Percentiles rank a stretch among this genome's conserved stretches.
phyloP scores from a whole-genome alignment of 2,329 filamentous ascomycete genomes.

The Aspergillus brunneoviolaceus region DNA sequence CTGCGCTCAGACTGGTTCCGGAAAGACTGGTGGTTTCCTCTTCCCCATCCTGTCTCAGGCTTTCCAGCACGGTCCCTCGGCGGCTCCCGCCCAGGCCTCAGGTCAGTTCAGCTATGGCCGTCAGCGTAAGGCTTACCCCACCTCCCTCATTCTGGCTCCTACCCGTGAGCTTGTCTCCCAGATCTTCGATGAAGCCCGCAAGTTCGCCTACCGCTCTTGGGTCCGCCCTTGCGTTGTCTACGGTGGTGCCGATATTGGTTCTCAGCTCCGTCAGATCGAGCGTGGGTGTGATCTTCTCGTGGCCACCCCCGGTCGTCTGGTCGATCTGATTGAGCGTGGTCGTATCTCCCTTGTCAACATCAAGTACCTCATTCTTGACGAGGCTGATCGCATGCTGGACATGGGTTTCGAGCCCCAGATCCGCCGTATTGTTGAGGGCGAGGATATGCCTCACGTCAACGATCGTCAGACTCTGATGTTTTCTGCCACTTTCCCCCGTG shows the following conservation, averaged over 20 bases:
- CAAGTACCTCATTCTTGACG: conserved; percentile 97
- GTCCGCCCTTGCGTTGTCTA: conserved; percentile 98
- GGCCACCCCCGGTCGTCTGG: conserved; percentile 93
- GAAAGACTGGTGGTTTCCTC: conserved; percentile 99
- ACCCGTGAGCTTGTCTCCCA: conserved; percentile 98
- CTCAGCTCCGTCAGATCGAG: conserved; percentile 97
- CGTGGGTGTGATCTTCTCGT: conserved; percentile 95
- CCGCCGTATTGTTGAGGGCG: conserved; percentile 94
- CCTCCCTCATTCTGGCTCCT: conserved; percentile 89
- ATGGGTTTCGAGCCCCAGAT: conserved; percentile 99
- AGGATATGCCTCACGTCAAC: conserved; percentile 88
- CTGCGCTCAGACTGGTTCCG: conserved; percentile 98
- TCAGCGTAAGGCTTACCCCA: conserved; percentile 97
- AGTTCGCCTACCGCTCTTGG: conserved; percentile 99
- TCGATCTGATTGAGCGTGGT: conserved; percentile 97
- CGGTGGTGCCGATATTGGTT: conserved; percentile 97
- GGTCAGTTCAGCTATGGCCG: conserved; percentile 73
- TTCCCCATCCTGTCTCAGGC: conserved; percentile 99
- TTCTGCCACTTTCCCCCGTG: conserved; percentile 96
- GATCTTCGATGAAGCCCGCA: conserved; percentile 96
- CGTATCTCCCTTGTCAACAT: conserved; percentile 97
- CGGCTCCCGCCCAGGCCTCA: conserved; percentile 61
- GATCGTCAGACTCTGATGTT: conserved; percentile 99
- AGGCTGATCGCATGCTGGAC: conserved; percentile 99
- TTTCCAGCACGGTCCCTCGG: conserved; percentile 81